These are phyloP conservation scores for Penicillium pancosmium DNA, from an alignment of 495 filamentous ascomycete genomes.

Conservation along the genomic window DNA sequence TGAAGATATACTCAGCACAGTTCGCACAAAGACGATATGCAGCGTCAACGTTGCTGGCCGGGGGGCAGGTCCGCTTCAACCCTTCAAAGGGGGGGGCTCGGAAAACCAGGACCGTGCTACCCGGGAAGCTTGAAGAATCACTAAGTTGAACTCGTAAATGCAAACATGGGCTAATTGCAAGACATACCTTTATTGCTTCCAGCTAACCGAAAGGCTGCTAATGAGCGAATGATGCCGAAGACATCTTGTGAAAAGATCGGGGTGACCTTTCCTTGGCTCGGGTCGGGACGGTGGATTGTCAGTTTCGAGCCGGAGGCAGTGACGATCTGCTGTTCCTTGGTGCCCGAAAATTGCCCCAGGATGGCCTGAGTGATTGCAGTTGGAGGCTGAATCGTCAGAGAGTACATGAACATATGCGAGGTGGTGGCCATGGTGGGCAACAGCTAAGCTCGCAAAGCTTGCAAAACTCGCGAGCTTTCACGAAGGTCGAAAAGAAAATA, in stretches of 20 bases:
- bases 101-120: conserved; percentile 49
- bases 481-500: conserved; percentile 10
- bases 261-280: conserved; percentile 79
- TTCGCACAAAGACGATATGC: conserved; percentile 35
- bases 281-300: conserved; percentile 83
- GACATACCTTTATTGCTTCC: conserved; percentile 96
- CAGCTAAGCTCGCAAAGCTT: conserved; percentile 16
- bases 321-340: conserved; percentile 95
- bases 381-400: conserved; percentile 88
- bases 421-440: conserved; percentile 86
- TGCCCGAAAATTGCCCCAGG: conserved; percentile 90
- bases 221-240: conserved; percentile 88
- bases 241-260: conserved; percentile 88
- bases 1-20: conserved; percentile 60
- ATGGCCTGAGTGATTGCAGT: conserved; percentile 88
- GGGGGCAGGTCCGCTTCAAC: conserved; percentile 39
- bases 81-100: conserved; percentile 37
- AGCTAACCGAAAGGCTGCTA: conserved; percentile 87
- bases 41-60: conserved; percentile 45
- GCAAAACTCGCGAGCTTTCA: conserved; percentile 4
- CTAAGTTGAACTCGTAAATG: conserved; percentile 75
- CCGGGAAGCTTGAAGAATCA: conserved; percentile 82
- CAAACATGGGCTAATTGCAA: conserved; percentile 36
- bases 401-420: conserved; percentile 97
- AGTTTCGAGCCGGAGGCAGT: conserved; percentile 89